Base-by-base conservation (phyloP, 768 basidiomycete genomes). In the Gyrodon lividus region DNA sequence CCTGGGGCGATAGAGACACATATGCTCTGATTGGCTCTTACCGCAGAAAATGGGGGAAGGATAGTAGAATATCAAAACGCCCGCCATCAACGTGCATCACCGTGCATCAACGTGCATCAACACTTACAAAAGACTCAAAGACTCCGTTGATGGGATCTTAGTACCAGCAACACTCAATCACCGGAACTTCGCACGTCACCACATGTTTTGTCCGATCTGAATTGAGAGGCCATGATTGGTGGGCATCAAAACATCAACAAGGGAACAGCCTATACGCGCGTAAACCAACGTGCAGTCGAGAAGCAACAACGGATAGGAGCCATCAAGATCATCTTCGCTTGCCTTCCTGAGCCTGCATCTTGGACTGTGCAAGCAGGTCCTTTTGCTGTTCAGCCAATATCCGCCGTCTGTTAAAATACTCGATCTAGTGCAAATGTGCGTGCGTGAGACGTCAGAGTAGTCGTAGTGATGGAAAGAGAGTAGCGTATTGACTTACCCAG, bases 381-480 rank as follows among this genome's bases (percentile, higher is more conserved):
- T 86, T 89, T 69, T 92, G 90, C 50, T 84, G 82, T 54, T 87
- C 89, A 8, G 83, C 87, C 46, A 94, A 79, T 31, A 91, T 80
- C 47, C 94, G 78, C 31, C 93, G 83, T 66, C 92, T 89, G 73
- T 97, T 96, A 64, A 98, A 97, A 68, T 98, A 96, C 23, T 90
- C 89, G 60, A 98, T 86, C 95, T 98, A 59, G 30, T 55, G 37
- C 9, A 13, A 43, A 48, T 37, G 26, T 41, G 17, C 41, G 33
- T 22, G 24, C 20, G 51, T 46, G 19, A 24, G 46, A 41, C 30
- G 41, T 37, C 30, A 30, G 57, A 48, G 43, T 19, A 42, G 10
- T 10, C 20, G 43, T 19, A 42, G 10, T 10, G 19, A 19, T 2
- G 47, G 19, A 16, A 23, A 33, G 30, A 20, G n/a, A 41, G 13